These are phyloP conservation scores for Nicotiana otophora DNA, from an alignment of 257 asterid species.

Conservation along the genomic window DNA sequence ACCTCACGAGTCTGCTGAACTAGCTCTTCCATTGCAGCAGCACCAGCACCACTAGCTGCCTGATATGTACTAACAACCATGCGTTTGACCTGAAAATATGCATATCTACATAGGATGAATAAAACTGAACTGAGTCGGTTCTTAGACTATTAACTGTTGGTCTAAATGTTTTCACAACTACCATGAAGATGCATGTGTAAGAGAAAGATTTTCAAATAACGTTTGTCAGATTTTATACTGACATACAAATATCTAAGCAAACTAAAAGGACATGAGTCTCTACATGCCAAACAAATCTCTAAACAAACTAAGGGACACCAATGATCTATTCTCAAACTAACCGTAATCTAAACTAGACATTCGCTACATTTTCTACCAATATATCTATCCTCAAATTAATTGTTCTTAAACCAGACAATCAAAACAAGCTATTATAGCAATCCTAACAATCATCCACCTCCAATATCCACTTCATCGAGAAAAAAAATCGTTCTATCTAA, in stretches of 20 bases:
- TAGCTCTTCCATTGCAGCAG: conserved; percentile 99
- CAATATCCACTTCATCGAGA: background rate
- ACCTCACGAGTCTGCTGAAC: conserved; percentile 94
- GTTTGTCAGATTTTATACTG: background rate
- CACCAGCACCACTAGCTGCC: conserved; percentile 78
- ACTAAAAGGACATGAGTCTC: too few species aligned
- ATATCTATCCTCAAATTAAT: too few species aligned
- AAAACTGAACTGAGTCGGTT: background rate
- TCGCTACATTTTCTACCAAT: too few species aligned
- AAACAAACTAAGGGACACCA: too few species aligned
- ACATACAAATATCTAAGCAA: too few species aligned
- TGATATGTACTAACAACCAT: conserved; percentile 56
- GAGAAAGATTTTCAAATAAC: background rate
- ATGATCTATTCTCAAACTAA: too few species aligned
- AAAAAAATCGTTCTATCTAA: background rate
- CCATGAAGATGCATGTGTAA: background rate
- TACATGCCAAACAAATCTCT: too few species aligned
- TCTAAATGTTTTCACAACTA: background rate
- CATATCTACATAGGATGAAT: background rate
- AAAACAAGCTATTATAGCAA: background rate
- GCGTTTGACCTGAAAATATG: conserved; percentile 34
- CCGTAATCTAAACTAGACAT: too few species aligned
- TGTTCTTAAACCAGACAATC: too few species aligned
- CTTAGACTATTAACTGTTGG: background rate
- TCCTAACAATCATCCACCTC: background rate